Evolutionary conservation across 345 rosid species (phyloP).

Genomic region (Boechera divaricarpa): DNA sequence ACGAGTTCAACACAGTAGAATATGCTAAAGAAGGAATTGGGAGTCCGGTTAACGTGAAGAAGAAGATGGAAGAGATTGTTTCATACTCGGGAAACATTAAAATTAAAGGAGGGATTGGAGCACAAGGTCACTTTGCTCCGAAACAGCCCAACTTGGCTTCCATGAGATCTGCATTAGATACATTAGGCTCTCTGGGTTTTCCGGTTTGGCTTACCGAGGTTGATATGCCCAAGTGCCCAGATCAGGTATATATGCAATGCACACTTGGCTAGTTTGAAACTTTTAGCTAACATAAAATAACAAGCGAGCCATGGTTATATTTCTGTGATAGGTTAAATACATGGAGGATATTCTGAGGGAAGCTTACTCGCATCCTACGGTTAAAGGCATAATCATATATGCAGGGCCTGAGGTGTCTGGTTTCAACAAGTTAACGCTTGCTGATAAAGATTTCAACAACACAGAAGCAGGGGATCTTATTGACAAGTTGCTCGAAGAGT

Average conservation of each 20-base stretch:
- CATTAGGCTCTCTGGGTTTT: constrained; percentile 57
- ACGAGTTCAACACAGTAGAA: constrained; percentile 78
- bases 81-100: constrained; percentile 58
- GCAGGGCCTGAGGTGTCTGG: constrained; percentile 62
- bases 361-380: constrained; percentile 66
- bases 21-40: constrained; percentile 40
- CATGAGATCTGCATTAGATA: constrained; percentile 69
- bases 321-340: constrained; percentile 47
- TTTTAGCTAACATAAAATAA: constrained; percentile 1
- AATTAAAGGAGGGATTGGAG: constrained; percentile 61
- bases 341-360: constrained; percentile 73
- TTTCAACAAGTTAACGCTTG: constrained; percentile 50
- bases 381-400: constrained; percentile 63
- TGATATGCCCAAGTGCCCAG: constrained; percentile 45
- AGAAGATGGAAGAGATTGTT: constrained; percentile 56
- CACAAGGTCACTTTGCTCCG: constrained; percentile 65
- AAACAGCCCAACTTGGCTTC: constrained; percentile 63
- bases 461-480: constrained; percentile 62
- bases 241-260: constrained; percentile 48
- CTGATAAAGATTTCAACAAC: constrained; percentile 53
- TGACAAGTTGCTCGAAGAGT: constrained; percentile 62
- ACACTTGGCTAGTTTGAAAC: constrained; percentile 20
- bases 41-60: constrained; percentile 52
- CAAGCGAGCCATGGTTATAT: background rate
- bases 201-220: constrained; percentile 89